A percentile compares a stretch with the other conserved stretches of the same genome.
Evolutionary conservation across 495 filamentous ascomycete species (phyloP).

Genomic region (Aspergillus taichungensis): DNA sequence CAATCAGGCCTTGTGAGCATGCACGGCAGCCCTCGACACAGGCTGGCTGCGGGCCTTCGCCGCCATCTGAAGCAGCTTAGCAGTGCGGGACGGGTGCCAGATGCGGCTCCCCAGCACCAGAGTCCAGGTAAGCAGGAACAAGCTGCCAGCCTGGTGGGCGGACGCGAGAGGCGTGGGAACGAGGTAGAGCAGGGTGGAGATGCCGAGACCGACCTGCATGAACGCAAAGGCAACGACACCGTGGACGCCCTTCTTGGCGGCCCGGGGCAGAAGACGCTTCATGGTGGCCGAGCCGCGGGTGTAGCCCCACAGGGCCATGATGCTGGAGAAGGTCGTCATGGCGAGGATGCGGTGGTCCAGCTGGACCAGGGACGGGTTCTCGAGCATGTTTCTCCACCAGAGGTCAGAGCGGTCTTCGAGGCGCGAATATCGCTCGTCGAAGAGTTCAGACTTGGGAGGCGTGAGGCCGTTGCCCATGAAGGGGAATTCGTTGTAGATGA

Average conservation of each 20-base stretch:
- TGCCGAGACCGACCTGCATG: constrained; percentile 76
- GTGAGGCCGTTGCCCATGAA: constrained; percentile 79
- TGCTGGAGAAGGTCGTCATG: constrained; percentile 74
- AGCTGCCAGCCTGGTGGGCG: constrained; percentile 82
- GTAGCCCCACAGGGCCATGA: constrained; percentile 72
- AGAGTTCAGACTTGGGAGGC: constrained; percentile 75
- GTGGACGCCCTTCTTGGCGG: constrained; percentile 59
- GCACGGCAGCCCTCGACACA: constrained; percentile 16
- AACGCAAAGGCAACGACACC: constrained; percentile 77
- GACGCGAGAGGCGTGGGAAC: constrained; percentile 84
- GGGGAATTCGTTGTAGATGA: constrained; percentile 98
- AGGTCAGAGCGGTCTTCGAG: constrained; percentile 66
- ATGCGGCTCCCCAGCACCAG: constrained; percentile 63
- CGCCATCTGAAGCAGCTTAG: constrained; percentile 40
- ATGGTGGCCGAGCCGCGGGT: constrained; percentile 54
- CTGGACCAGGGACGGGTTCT: constrained; percentile 92
- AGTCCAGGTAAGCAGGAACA: constrained; percentile 76
- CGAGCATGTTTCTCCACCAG: constrained; percentile 93
- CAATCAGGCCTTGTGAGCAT: constrained; percentile 24
- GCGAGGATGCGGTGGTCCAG: constrained; percentile 92
- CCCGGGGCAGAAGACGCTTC: constrained; percentile 51
- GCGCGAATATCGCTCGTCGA: constrained; percentile 77
- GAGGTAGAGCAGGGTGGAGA: constrained; percentile 84
- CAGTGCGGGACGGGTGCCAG: constrained; percentile 43
- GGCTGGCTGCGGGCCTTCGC: constrained; percentile 28